Conservation (phyloP, 2,329 filamentous ascomycete species). For the Leptosphaerulina australis region DNA sequence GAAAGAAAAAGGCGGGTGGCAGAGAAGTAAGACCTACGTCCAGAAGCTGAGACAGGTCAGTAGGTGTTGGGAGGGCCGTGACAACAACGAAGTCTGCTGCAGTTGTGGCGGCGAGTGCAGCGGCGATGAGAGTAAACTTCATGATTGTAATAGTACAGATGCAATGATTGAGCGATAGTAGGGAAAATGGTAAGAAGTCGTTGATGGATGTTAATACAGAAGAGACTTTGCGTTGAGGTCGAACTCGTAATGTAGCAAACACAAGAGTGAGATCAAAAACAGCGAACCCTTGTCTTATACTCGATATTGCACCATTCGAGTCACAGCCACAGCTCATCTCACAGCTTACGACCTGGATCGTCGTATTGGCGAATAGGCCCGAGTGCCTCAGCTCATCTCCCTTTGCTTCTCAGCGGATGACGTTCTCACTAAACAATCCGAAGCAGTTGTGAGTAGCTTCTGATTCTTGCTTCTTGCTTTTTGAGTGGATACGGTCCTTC, state of each 20-base stretch:
- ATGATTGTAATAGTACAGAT: conserved; percentile 14
- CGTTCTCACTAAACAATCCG: too few species aligned
- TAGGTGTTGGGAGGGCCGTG: conserved; percentile 22
- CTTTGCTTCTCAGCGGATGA: background rate
- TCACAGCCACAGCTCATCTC: conserved; percentile 17
- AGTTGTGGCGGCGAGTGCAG: conserved; percentile 24
- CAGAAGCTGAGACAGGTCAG: conserved; percentile 22
- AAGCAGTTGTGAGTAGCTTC: background rate
- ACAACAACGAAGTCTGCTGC: conserved; percentile 33
- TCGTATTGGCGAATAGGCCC: conserved; percentile 9
- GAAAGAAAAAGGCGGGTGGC: background rate
- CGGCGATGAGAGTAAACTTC: conserved; percentile 28
- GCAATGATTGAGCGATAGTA: background rate
- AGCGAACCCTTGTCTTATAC: conserved; percentile 15
- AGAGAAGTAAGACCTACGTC: conserved; percentile 19
- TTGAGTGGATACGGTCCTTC: background rate
- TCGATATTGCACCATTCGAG: conserved; percentile 7
- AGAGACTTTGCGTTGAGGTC: too few species aligned
- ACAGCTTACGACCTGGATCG: conserved; percentile 2
- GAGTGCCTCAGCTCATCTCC: conserved; percentile 3
- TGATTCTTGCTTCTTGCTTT: too few species aligned
- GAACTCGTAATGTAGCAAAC: conserved; percentile 1
- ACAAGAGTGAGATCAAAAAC: background rate
- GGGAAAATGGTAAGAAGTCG: background rate
- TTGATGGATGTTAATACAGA: too few species aligned